phyloP scores from a whole-genome alignment of 2,329 filamentous ascomycete species.

The Penicillium occitanis region DNA sequence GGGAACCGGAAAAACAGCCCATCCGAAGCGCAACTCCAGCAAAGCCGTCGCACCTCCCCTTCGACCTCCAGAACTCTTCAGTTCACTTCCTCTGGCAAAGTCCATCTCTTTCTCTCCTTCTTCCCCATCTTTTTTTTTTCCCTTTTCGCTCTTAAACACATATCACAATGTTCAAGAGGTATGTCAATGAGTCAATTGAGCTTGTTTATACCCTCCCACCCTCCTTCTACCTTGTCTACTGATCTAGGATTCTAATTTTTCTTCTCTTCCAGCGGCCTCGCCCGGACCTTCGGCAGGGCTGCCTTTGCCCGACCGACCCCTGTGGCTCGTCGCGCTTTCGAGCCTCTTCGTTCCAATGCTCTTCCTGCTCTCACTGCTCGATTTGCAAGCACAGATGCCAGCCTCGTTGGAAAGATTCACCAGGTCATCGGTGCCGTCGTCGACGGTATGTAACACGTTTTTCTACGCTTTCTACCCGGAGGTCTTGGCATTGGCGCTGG shows the following conservation, averaged over 20 bases:
- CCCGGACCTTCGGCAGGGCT: conserved; percentile 63
- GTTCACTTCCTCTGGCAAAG: conserved; percentile 21
- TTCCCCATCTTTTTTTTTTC: conserved; percentile 32
- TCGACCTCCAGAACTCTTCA: conserved; percentile 21
- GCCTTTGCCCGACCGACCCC: conserved; percentile 57
- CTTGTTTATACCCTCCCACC: conserved; percentile 20
- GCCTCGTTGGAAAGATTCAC: conserved; percentile 63
- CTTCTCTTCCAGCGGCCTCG: conserved; percentile 57
- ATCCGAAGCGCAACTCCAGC: conserved; percentile 11
- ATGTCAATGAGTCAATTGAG: conserved; percentile 34
- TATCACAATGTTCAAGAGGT: conserved; percentile 63
- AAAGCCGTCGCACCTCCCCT: conserved; percentile 16
- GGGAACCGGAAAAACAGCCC: conserved; percentile 14
- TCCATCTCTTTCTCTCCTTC: conserved; percentile 27
- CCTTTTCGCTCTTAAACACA: conserved; percentile 47
- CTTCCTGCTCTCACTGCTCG: conserved; percentile 60
- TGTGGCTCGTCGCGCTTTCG: conserved; percentile 56
- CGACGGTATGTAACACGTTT: conserved; percentile 69
- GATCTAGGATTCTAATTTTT: conserved; percentile 20
- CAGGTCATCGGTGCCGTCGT: conserved; percentile 98
- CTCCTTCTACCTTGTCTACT: neutral
- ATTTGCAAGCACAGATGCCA: conserved; percentile 61
- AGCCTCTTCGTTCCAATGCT: conserved; percentile 58
- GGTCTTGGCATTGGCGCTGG: conserved; percentile 24
- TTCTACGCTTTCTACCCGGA: conserved; percentile 20